These are phyloP conservation scores for Abortiporus biennis DNA, from an alignment of 1,284 basidiomycete genomes.

Conservation along the genomic window DNA sequence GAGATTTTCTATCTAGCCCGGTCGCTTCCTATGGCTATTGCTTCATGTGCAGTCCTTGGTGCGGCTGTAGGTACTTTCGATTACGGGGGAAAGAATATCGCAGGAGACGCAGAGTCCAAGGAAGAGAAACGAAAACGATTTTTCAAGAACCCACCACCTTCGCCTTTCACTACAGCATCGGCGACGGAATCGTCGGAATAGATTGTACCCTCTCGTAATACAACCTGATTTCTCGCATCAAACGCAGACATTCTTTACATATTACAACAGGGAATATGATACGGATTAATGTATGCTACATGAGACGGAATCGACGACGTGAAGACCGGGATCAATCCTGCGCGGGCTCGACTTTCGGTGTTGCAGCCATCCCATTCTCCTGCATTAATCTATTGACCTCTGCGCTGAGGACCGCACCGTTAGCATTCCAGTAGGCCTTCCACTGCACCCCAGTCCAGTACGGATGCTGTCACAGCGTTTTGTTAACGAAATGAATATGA, in stretches of 20 bases:
- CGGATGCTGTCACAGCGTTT: slow-evolving; percentile 36
- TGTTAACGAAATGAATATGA: too few species aligned
- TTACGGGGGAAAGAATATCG: slow-evolving; percentile 63
- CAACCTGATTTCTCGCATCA: slow-evolving; percentile 8
- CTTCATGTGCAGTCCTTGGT: slow-evolving; percentile 77
- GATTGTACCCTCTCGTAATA: slow-evolving; percentile 15
- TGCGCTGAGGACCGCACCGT: slow-evolving; percentile 29
- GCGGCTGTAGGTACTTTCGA: slow-evolving; percentile 81
- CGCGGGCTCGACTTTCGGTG: too few species aligned
- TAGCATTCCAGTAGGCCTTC: slow-evolving; percentile 48
- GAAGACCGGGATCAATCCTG: too few species aligned
- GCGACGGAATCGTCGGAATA: slow-evolving; percentile 19
- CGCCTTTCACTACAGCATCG: slow-evolving; percentile 16
- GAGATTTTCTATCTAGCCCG: slow-evolving; percentile 47
- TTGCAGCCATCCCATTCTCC: too few species aligned
- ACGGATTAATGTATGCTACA: neutral
- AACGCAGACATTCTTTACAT: neutral
- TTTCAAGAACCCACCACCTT: slow-evolving; percentile 54
- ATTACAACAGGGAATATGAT: neutral
- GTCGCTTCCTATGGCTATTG: slow-evolving; percentile 81
- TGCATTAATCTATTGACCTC: slow-evolving; percentile 18
- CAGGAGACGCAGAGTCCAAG: slow-evolving; percentile 35
- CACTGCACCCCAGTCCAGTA: slow-evolving; percentile 44
- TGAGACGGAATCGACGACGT: too few species aligned
- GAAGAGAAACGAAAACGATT: slow-evolving; percentile 66